Evolutionary conservation across 495 filamentous ascomycete genomes (phyloP), one percentile per base, ranked within the genome.

Genomic region (Parathielavia hyrcaniae): DNA sequence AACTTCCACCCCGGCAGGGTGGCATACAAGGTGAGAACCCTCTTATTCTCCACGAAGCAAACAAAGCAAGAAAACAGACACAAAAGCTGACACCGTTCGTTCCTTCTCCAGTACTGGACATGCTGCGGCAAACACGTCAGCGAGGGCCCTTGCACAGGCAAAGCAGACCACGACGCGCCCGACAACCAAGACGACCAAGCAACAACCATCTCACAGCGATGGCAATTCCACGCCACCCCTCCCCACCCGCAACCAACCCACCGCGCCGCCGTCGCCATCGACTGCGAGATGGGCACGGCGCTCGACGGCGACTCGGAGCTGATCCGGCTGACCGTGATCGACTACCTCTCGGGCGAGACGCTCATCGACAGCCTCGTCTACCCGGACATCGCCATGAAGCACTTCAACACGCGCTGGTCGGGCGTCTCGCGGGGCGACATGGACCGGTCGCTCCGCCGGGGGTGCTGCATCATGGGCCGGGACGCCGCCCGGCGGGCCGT

Each of bases 251-350:
- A 6, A 20, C 12, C 34, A 23, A 22, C 1, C 32, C 57, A 54
- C 35, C 56, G 61, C 7, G 1, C 48, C 6, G 73, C 72, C 1
- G 65, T 81, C 8, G 76, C 71, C 7, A 61, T 81, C n/a, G 74
- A 79, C 63, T 81, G 78, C 58, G 77, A 81, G 58, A 79, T 79
- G 73, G 76, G 76, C 4, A 64, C 65, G 0, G 43, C 71, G 1
- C 14, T 45, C 0, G 45, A 53, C 11, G 64, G 69, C 1, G 67
- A 71, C 0, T 19, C 43, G 1, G 77, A 80, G 19, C 67, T 82
- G 0, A 71, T 79, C 39, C 69, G 69, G 0, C 10, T 82, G 1
- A 71, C 68, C 20, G 63, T 69, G 1, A 53, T 80, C 7, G 79
- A 82, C 53, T 74, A 72, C 51, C 70, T 78, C 58, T 69, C 69